Evolutionary conservation across 192 early-diverging fungal genomes (phyloP).

Genomic region (Coemansia sp.): DNA sequence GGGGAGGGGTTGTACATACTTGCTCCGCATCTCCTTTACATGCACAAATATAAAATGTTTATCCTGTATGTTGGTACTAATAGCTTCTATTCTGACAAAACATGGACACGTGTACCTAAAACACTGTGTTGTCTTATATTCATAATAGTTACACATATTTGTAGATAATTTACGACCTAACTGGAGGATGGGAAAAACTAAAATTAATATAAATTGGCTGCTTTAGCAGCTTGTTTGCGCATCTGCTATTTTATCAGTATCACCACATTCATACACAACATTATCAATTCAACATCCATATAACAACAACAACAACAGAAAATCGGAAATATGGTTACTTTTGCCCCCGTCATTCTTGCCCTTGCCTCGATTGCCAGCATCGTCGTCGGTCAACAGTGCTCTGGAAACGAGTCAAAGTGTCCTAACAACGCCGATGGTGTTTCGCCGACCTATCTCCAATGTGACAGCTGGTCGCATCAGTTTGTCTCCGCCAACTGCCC

Average conservation of each 20-base stretch:
- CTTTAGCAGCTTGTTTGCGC: neutral
- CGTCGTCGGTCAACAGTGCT: slow-evolving; percentile 21
- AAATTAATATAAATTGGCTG: neutral
- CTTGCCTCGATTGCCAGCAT: slow-evolving; percentile 22
- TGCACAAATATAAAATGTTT: too few species aligned
- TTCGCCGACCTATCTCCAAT: slow-evolving; percentile 35
- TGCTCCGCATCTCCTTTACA: neutral
- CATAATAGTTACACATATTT: too few species aligned
- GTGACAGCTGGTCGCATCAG: slow-evolving; percentile 35
- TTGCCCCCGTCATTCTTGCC: slow-evolving; percentile 15
- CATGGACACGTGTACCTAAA: too few species aligned
- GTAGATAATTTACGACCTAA: too few species aligned
- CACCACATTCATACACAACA: neutral
- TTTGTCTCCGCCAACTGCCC: slow-evolving; percentile 22
- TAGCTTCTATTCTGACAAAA: too few species aligned
- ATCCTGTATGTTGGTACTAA: neutral
- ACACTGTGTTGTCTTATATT: too few species aligned
- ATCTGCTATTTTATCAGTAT: neutral
- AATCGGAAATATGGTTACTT: slow-evolving; percentile 14
- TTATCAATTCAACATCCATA: neutral
- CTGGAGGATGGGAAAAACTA: neutral
- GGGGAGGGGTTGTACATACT: neutral
- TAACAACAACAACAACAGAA: neutral
- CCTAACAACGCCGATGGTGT: slow-evolving; percentile 34
- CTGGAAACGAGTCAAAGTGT: slow-evolving; percentile 28